A percentile compares a stretch with the other conserved stretches of the same genome.
These are phyloP conservation scores for Daedaleopsis nitida DNA, from an alignment of 768 basidiomycete species.

Conservation along the genomic window DNA sequence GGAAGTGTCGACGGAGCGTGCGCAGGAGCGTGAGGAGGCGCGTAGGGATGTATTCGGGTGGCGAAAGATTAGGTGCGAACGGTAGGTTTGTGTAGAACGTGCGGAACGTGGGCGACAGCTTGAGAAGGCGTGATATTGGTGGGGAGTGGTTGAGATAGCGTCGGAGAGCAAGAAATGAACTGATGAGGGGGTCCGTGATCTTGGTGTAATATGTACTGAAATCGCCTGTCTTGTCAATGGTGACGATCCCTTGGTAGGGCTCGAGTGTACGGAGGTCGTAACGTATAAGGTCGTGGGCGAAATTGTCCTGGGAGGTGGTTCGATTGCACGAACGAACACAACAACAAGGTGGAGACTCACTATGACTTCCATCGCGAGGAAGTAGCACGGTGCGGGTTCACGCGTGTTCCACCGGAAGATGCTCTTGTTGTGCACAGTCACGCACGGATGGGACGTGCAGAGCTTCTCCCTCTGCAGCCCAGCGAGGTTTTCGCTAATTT, in stretches of 20 bases:
- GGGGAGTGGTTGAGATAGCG: slow-evolving; percentile 57
- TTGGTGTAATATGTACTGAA: slow-evolving; percentile 83
- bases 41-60: slow-evolving; percentile 91
- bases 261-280: slow-evolving; percentile 80
- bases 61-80: slow-evolving; percentile 87
- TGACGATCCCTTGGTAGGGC: slow-evolving; percentile 83
- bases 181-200: slow-evolving; percentile 82
- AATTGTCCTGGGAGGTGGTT: slow-evolving; percentile 72
- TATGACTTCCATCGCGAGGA: slow-evolving; percentile 94
- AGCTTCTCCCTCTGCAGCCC: slow-evolving; percentile 70
- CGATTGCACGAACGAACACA: not conserved
- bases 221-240: slow-evolving; percentile 78
- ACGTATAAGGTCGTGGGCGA: slow-evolving; percentile 92
- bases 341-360: slow-evolving; percentile 49
- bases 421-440: slow-evolving; percentile 70
- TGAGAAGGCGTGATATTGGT: slow-evolving; percentile 57
- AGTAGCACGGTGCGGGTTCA: slow-evolving; percentile 85
- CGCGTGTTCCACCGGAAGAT: slow-evolving; percentile 82
- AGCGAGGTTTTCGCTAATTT: slow-evolving; percentile 84
- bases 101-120: slow-evolving; percentile 57
- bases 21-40: slow-evolving; percentile 84
- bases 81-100: slow-evolving; percentile 72
- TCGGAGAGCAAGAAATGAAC: slow-evolving; percentile 74
- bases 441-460: slow-evolving; percentile 63
- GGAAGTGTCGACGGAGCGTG: slow-evolving; percentile 81